Conservation (phyloP, 768 basidiomycete species). For the Tricholoma bakamatsutake region DNA sequence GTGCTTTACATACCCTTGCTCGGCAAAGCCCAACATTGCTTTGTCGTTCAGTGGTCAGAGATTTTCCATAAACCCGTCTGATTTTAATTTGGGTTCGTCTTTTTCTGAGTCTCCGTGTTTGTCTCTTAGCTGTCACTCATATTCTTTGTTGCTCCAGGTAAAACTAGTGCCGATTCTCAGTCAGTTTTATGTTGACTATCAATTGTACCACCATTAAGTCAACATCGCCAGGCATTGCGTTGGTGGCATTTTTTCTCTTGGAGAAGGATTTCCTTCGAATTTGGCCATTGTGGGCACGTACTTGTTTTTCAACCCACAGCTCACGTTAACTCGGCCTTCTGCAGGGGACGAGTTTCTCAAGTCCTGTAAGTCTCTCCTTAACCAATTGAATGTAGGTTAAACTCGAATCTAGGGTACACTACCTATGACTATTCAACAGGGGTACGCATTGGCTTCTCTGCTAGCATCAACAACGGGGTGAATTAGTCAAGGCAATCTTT, state of each 20-base stretch:
- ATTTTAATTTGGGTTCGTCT: not conserved
- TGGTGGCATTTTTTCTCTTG: slow-evolving; percentile 46
- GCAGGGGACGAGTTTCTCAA: slow-evolving; percentile 59
- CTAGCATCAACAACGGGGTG: slow-evolving; percentile 42
- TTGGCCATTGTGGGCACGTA: slow-evolving; percentile 52
- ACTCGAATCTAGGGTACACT: slow-evolving; percentile 38
- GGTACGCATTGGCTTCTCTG: slow-evolving; percentile 51
- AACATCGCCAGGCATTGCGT: slow-evolving; percentile 41
- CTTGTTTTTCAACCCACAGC: not conserved
- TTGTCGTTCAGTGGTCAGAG: not conserved
- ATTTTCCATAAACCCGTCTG: not conserved
- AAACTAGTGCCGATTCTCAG: slow-evolving; percentile 17
- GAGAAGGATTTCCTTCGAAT: slow-evolving; percentile 39
- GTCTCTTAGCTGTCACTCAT: not conserved
- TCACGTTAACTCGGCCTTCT: not conserved
- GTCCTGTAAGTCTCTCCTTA: slow-evolving; percentile 43
- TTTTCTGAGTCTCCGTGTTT: not conserved
- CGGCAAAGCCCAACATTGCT: slow-evolving; percentile 6
- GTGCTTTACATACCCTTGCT: slow-evolving; percentile 55
- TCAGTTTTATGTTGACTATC: slow-evolving; percentile 7
- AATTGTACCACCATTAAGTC: not conserved
- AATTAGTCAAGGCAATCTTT: not conserved
- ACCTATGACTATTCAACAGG: slow-evolving; percentile 54
- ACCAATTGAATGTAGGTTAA: not conserved
- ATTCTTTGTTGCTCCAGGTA: slow-evolving; percentile 14